Evolutionary conservation across 768 basidiomycete genomes (phyloP).

Genomic region (Boletellus ananas): DNA sequence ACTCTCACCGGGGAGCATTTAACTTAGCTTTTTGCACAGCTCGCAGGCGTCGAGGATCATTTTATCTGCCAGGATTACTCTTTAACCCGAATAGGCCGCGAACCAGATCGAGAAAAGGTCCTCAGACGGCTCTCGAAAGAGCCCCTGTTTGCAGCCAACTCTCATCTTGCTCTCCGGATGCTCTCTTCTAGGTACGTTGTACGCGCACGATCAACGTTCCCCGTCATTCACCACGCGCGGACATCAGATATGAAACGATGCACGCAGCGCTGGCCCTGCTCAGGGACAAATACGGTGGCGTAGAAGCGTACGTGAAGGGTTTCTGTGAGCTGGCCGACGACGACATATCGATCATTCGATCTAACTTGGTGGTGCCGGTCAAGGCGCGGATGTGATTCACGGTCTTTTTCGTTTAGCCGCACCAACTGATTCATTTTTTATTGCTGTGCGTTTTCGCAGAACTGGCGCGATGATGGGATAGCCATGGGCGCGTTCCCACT

Average conservation of each 20-base stretch:
- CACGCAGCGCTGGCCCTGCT: slow-evolving; percentile 60
- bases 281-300: slow-evolving; percentile 63
- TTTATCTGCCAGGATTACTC: slow-evolving; percentile 71
- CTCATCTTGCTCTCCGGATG: slow-evolving; percentile 78
- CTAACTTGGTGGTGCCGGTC: slow-evolving; percentile 46
- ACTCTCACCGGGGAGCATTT: neutral
- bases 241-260: slow-evolving; percentile 70
- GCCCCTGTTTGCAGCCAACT: slow-evolving; percentile 69
- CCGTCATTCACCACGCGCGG: neutral
- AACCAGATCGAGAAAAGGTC: slow-evolving; percentile 69
- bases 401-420: neutral
- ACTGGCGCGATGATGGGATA: neutral
- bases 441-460: slow-evolving; percentile 1
- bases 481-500: neutral
- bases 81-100: slow-evolving; percentile 73
- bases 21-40: slow-evolving; percentile 37
- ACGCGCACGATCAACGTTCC: neutral
- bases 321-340: slow-evolving; percentile 57
- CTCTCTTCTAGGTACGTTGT: slow-evolving; percentile 62
- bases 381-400: slow-evolving; percentile 29
- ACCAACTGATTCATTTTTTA: neutral
- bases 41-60: slow-evolving; percentile 67
- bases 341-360: slow-evolving; percentile 57
- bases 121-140: slow-evolving; percentile 66
- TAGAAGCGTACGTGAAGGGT: slow-evolving; percentile 55